Evolutionary conservation across 371 early-diverging fungal species (phyloP), one percentile per base, ranked within the genome.

Genomic region (Cokeromyces recurvatus): DNA sequence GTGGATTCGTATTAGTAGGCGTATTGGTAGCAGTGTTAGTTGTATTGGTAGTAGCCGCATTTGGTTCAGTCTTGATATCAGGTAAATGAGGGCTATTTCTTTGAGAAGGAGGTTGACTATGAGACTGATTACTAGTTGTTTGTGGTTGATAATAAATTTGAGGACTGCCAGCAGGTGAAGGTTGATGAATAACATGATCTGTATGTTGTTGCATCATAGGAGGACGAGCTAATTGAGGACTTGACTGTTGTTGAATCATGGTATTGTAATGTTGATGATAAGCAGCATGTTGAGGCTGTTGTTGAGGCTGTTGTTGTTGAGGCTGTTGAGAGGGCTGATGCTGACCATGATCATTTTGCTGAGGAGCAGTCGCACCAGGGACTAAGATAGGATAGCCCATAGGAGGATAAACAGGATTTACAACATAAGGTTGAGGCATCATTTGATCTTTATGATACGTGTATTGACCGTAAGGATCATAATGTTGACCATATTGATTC

Each of bases 401-500:
- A 8, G 59, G 51, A 40, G 65, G 62, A 43, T 68, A 68, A 20
- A 68, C 59, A 36, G 66, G 59, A 37, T 70, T 70, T 9, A 70
- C 66, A 44, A 67, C 65, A 42, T 66, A 70, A 14, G 64, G 64
- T 22, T 65, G 60, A 40, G 59, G 43, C 65, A 64, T 68, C 64
- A 68, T 68, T 29, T 40, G 57, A 16, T 66, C 63, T 34, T 64
- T 55, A 34, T 64, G 62, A 41, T 66, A 58, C 32, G 62, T 46
- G 27, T 71, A 71, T 37, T 62, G 63, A 21, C 48, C 36, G 32
- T 72, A 68, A 21, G 68, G 52, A 38, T 68, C 66, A 48, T 68
- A 68, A 43, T 64, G 66, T 55, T 68, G 73, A 21, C 67, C 68
- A 36, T 72, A 72, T 50, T 72, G 73, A 43, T 68, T 66, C 34